phyloP scores from a whole-genome alignment of 305 asterid genomes.

The Ilex paraguariensis region DNA sequence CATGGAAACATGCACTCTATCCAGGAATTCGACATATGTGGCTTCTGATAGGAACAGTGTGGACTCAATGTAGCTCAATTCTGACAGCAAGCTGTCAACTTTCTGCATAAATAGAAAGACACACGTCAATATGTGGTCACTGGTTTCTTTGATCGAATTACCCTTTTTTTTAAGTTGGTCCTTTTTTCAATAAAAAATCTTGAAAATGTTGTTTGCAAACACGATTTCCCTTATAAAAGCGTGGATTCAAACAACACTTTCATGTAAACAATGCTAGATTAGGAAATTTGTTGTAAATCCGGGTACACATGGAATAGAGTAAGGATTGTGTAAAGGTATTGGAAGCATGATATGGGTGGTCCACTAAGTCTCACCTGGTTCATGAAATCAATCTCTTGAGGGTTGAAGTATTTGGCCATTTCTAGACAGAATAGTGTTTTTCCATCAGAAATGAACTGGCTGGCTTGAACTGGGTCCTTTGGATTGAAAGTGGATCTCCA shows the following conservation, averaged over 20 bases:
- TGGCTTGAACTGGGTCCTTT: conserved; percentile 64
- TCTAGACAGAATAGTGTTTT: conserved; percentile 81
- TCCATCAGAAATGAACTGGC: conserved; percentile 72
- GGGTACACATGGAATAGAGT: not conserved
- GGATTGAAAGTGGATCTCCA: conserved; percentile 92
- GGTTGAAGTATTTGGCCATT: conserved; percentile 73
- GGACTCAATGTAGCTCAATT: conserved; percentile 54
- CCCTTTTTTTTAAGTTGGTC: not conserved
- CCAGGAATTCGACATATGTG: conserved; percentile 68
- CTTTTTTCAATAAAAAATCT: not conserved
- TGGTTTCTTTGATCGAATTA: no score
- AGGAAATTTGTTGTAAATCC: no score
- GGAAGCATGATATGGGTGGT: not conserved
- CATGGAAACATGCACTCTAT: conserved; percentile 77
- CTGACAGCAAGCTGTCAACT: conserved; percentile 44
- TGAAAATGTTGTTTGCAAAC: not conserved
- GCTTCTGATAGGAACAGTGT: conserved; percentile 73
- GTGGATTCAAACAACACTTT: no score
- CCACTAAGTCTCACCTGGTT: conserved; percentile 40
- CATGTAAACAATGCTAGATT: no score
- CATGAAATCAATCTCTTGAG: conserved; percentile 29
- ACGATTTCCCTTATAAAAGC: not conserved
- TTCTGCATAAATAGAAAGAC: conserved; percentile 37
- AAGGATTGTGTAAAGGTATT: not conserved
- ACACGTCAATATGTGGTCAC: not conserved